Conservation (phyloP, 1,284 basidiomycete species). For the Trametes polyzona region DNA sequence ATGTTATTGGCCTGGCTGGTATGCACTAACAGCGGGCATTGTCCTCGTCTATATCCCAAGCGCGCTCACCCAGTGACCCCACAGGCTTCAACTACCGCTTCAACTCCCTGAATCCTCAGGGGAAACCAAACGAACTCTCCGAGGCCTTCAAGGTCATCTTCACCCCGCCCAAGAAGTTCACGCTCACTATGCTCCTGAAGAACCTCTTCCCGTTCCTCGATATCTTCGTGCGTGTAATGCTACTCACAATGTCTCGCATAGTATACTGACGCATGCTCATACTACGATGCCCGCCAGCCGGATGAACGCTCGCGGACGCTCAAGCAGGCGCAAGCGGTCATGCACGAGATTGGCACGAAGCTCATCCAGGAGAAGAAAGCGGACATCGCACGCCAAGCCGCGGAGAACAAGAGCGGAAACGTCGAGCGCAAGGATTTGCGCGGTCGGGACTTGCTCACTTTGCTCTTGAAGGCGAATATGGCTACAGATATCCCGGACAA, state of each 20-base stretch:
- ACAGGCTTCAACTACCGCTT: conserved; percentile 57
- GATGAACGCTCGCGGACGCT: conserved; percentile 5
- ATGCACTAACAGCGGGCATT: neutral
- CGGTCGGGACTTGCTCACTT: conserved; percentile 36
- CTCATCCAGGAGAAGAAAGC: conserved; percentile 47
- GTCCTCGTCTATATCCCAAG: neutral
- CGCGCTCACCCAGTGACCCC: neutral
- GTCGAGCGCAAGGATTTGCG: conserved; percentile 39
- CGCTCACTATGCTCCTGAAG: conserved; percentile 2
- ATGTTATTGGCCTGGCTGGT: conserved; percentile 55
- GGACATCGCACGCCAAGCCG: conserved; percentile 44
- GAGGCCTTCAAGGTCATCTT: conserved; percentile 40
- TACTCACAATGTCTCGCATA: neutral
- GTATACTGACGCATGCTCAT: too few species aligned
- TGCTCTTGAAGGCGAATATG: conserved; percentile 53
- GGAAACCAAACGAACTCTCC: conserved; percentile 41
- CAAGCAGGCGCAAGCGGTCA: conserved; percentile 33
- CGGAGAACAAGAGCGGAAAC: conserved; percentile 42
- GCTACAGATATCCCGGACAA: conserved; percentile 44
- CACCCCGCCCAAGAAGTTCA: neutral
- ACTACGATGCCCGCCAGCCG: neutral
- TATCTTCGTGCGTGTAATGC: conserved; percentile 9
- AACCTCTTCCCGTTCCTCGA: conserved; percentile 14
- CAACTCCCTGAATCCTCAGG: conserved; percentile 36
- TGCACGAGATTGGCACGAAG: conserved; percentile 40